A percentile compares a stretch with the other conserved stretches of the same genome.
phyloP scores from a whole-genome alignment of 2,329 filamentous ascomycete species.

The Alternaria ventricosa region DNA sequence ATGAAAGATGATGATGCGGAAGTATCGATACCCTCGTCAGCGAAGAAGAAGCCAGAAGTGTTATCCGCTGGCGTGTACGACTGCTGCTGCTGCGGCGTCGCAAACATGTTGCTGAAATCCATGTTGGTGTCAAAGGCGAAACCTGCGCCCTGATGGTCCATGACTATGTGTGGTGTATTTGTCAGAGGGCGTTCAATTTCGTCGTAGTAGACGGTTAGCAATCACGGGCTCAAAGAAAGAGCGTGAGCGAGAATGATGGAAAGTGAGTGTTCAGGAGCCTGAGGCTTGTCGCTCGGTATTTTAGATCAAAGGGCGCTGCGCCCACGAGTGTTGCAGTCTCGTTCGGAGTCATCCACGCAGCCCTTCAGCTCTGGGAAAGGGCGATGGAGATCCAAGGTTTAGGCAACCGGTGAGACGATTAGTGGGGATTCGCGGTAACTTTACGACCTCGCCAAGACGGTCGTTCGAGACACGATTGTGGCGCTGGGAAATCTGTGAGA shows the following conservation, averaged over 20 bases:
- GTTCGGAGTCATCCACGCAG: conserved; percentile 26
- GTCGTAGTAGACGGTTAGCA: conserved; percentile 21
- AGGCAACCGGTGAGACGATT: conserved; percentile 22
- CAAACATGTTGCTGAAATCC: conserved; percentile 39
- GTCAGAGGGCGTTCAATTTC: conserved; percentile 26
- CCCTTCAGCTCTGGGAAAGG: conserved; percentile 23
- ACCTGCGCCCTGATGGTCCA: conserved; percentile 36
- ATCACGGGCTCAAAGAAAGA: conserved; percentile 25
- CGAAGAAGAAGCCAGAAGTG: conserved; percentile 41
- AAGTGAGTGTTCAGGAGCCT: conserved; percentile 41
- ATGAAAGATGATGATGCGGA: conserved; percentile 25
- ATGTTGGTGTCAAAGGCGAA: conserved; percentile 43
- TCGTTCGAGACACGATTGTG: not conserved
- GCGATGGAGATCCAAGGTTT: conserved; percentile 17
- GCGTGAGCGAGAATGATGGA: conserved; percentile 34
- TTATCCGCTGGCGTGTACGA: conserved; percentile 39
- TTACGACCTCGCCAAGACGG: conserved; percentile 13
- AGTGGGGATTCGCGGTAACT: conserved; percentile 14
- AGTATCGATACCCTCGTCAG: conserved; percentile 46
- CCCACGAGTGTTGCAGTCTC: conserved; percentile 10
- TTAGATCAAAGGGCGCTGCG: conserved; percentile 34
- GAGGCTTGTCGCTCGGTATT: conserved; percentile 34
- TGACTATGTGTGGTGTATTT: conserved; percentile 21
- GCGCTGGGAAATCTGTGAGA: not conserved
- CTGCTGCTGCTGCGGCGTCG: conserved; percentile 22